Evolutionary conservation across 1,284 basidiomycete genomes (phyloP).

Genomic region (Ceratobasidium theobromae): DNA sequence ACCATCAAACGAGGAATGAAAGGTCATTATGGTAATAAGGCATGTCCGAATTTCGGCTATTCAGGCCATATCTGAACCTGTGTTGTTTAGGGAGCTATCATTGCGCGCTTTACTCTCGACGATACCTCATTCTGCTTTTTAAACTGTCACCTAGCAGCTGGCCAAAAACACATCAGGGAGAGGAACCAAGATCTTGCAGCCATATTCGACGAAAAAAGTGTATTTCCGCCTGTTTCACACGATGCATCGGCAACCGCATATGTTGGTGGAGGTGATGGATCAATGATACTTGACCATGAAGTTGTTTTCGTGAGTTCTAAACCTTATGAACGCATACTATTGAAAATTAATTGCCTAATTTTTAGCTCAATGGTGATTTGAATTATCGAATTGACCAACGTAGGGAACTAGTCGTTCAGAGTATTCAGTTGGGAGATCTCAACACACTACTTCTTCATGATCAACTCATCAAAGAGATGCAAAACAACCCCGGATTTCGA

Average conservation of each 20-base stretch:
- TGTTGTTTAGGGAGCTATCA: slow-evolving; percentile 74
- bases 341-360: background rate
- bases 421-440: slow-evolving; percentile 66
- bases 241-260: slow-evolving; percentile 62
- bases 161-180: slow-evolving; percentile 78
- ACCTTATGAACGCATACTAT: slow-evolving; percentile 6
- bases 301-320: slow-evolving; percentile 75
- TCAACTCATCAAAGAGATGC: slow-evolving; percentile 88
- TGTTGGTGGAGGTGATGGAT: slow-evolving; percentile 88
- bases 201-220: slow-evolving; percentile 77
- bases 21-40: slow-evolving; percentile 94
- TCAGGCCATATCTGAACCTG: slow-evolving; percentile 4
- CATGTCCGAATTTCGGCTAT: slow-evolving; percentile 42
- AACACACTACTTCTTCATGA: slow-evolving; percentile 73
- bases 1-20: slow-evolving; percentile 91
- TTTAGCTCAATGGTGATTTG: slow-evolving; percentile 74
- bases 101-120: slow-evolving; percentile 85
- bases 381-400: slow-evolving; percentile 94
- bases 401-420: slow-evolving; percentile 74
- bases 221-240: slow-evolving; percentile 57
- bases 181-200: slow-evolving; percentile 85
- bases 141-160: slow-evolving; percentile 96
- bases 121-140: slow-evolving; percentile 92
- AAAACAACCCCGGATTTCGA: slow-evolving; percentile 80
- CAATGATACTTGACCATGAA: slow-evolving; percentile 94